phyloP scores from a whole-genome alignment of 306 rosid genomes.

The Arachis stenosperma region DNA sequence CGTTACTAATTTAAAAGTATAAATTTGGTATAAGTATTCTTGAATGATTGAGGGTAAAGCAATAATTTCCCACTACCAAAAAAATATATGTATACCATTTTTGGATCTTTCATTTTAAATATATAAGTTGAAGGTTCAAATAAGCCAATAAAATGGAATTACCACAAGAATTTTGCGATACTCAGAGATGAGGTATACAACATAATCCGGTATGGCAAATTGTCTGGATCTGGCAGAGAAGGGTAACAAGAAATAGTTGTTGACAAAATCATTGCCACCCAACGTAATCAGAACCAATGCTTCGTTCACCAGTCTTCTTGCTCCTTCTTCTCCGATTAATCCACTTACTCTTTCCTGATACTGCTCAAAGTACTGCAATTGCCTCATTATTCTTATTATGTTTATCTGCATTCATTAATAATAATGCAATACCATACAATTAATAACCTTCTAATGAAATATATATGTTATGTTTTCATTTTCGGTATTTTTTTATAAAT shows the following conservation, averaged over 20 bases:
- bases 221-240: slow-evolving; percentile 90
- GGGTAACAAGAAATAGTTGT: slow-evolving; percentile 79
- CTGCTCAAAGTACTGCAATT: slow-evolving; percentile 63
- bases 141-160: too few species aligned
- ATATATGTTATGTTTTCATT: too few species aligned
- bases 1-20: too few species aligned
- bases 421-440: too few species aligned
- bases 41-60: too few species aligned
- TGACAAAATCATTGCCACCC: slow-evolving; percentile 91
- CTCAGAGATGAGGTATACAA: slow-evolving; percentile 73
- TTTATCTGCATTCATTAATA: slow-evolving; percentile 50
- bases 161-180: slow-evolving; percentile 74
- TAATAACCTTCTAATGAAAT: too few species aligned
- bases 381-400: slow-evolving; percentile 66
- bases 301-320: slow-evolving; percentile 53
- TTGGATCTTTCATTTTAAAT: too few species aligned
- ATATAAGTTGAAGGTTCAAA: too few species aligned
- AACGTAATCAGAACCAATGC: slow-evolving; percentile 68
- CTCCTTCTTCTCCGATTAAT: slow-evolving; percentile 55
- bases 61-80: too few species aligned
- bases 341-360: slow-evolving; percentile 71
- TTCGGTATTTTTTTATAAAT: too few species aligned
- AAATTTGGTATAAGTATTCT: too few species aligned
- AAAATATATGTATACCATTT: too few species aligned
- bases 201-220: slow-evolving; percentile 70